phyloP scores from a whole-genome alignment of 129 eudicot genomes.

The Pittosporum tobira region DNA sequence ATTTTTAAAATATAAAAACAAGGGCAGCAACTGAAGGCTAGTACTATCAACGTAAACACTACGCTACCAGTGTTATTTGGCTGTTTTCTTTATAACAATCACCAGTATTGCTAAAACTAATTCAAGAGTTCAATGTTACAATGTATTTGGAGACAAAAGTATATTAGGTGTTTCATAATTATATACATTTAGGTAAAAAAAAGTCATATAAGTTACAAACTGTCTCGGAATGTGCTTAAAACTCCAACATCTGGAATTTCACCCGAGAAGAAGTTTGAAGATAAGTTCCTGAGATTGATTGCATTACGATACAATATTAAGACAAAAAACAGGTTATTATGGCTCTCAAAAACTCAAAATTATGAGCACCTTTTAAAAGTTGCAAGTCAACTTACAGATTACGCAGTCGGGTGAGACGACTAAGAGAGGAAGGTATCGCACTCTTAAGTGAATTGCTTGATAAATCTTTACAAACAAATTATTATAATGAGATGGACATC shows the following conservation, averaged over 20 bases:
- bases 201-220: slow-evolving; percentile 82
- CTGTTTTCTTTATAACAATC: too few relatives aligned
- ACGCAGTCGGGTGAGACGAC: slow-evolving; percentile 62
- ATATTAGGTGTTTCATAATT: too few relatives aligned
- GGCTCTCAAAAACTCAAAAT: neutral
- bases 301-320: neutral
- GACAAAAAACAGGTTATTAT: neutral
- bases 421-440: slow-evolving; percentile 89
- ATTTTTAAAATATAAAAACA: too few relatives aligned
- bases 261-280: slow-evolving; percentile 80
- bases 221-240: slow-evolving; percentile 60
- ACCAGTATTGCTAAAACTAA: too few relatives aligned
- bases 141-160: too few relatives aligned
- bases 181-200: too few relatives aligned
- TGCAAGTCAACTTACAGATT: slow-evolving; percentile 45
- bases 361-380: neutral
- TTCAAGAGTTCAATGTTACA: too few relatives aligned
- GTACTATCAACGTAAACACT: too few relatives aligned
- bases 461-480: slow-evolving; percentile 46
- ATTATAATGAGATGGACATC: neutral
- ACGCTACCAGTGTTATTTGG: too few relatives aligned
- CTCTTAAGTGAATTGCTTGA: slow-evolving; percentile 85
- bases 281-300: slow-evolving; percentile 53
- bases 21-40: too few relatives aligned
- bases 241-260: slow-evolving; percentile 88